Evolutionary conservation across 2,329 filamentous ascomycete genomes (phyloP).

Genomic region (Xylariaceae sp.): DNA sequence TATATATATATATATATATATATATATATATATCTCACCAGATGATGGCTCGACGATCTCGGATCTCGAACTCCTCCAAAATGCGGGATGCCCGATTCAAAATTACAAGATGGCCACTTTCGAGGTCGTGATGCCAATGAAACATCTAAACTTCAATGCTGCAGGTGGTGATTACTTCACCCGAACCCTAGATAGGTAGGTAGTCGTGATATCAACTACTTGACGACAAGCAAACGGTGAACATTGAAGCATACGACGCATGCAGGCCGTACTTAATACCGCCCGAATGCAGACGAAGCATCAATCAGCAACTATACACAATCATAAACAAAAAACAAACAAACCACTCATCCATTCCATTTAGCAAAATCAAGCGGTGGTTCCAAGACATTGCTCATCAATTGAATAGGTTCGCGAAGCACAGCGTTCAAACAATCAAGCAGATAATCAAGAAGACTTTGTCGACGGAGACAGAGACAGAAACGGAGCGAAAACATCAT

Average conservation of each 20-base stretch:
- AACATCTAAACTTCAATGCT: not conserved
- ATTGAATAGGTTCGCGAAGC: too few relatives aligned
- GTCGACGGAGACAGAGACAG: not conserved
- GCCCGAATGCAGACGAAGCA: not conserved
- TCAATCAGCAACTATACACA: not conserved
- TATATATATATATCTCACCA: too few relatives aligned
- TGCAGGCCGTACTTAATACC: not conserved
- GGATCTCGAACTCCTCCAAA: not conserved
- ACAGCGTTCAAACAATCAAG: too few relatives aligned
- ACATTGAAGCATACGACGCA: not conserved
- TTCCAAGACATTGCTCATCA: too few relatives aligned
- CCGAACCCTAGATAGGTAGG: not conserved
- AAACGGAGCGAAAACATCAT: conserved; percentile 14
- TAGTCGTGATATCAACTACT: not conserved
- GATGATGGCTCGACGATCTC: not conserved
- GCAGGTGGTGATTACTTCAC: not conserved
- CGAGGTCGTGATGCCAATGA: not conserved
- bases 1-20: too few relatives aligned
- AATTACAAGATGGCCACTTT: not conserved
- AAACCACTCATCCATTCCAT: not conserved
- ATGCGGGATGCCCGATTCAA: not conserved
- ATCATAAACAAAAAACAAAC: not conserved
- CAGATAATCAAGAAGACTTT: not conserved
- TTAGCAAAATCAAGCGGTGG: not conserved
- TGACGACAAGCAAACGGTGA: not conserved